Evolutionary conservation across 768 basidiomycete genomes (phyloP).

Genomic region (Cystofilobasidium bisporidii): DNA sequence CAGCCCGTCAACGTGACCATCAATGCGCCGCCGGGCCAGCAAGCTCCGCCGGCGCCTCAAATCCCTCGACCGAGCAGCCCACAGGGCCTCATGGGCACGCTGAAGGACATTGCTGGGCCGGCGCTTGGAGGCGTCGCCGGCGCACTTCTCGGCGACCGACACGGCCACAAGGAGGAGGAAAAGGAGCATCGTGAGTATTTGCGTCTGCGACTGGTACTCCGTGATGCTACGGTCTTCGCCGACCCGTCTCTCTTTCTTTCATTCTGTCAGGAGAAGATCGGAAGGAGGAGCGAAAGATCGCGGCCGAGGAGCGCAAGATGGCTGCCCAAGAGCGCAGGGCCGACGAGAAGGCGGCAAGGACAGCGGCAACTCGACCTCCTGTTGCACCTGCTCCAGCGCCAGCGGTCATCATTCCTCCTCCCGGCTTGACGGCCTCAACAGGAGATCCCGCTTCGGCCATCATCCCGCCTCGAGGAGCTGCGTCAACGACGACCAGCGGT

Average conservation of each 20-base stretch:
- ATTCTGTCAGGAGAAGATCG: not conserved
- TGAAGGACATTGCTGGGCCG: slow-evolving; percentile 3
- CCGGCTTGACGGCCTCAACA: too few relatives aligned
- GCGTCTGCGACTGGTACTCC: too few relatives aligned
- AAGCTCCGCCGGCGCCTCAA: not conserved
- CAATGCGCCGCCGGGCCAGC: not conserved
- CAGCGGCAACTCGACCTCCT: not conserved
- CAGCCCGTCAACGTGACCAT: not conserved
- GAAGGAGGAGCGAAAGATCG: not conserved
- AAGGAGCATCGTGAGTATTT: not conserved
- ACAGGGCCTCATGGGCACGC: not conserved
- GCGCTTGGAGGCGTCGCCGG: not conserved
- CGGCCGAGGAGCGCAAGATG: not conserved
- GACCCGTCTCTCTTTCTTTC: not conserved
- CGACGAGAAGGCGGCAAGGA: not conserved
- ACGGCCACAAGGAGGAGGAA: not conserved
- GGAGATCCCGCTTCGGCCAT: too few relatives aligned
- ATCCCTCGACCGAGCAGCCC: not conserved
- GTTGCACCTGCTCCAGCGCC: too few relatives aligned
- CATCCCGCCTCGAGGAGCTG: too few relatives aligned
- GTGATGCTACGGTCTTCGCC: too few relatives aligned
- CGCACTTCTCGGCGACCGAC: not conserved
- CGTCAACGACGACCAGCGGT: too few relatives aligned
- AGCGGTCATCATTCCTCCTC: too few relatives aligned
- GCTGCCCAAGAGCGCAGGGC: not conserved